Conservation (phyloP, 768 basidiomycete genomes). For the Tephrocybe sp. region DNA sequence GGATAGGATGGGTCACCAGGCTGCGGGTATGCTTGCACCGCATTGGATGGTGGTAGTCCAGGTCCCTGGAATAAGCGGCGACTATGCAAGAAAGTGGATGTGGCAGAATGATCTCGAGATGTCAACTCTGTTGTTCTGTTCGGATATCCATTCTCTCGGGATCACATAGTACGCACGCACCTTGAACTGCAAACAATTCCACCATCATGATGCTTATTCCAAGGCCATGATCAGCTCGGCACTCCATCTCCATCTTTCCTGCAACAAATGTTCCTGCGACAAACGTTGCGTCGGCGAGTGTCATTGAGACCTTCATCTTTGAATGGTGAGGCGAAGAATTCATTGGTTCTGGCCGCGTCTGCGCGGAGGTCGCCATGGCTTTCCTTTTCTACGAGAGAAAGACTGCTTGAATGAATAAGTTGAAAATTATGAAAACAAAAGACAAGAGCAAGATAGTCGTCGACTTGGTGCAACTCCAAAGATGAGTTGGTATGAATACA, state of each 20-base stretch:
- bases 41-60: slow-evolving; percentile 80
- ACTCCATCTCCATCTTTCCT: slow-evolving; percentile 82
- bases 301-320: slow-evolving; percentile 71
- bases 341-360: slow-evolving; percentile 59
- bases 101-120: slow-evolving; percentile 79
- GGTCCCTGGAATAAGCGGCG: slow-evolving; percentile 79
- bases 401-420: no score
- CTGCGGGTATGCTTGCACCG: slow-evolving; percentile 63
- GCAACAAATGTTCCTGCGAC: slow-evolving; percentile 66
- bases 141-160: no score
- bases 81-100: slow-evolving; percentile 71
- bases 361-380: slow-evolving; percentile 13
- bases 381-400: neutral
- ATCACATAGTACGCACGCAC: no score
- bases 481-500: slow-evolving; percentile 3
- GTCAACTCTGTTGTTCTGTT: slow-evolving; percentile 57
- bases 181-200: slow-evolving; percentile 75
- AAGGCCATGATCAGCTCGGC: slow-evolving; percentile 69
- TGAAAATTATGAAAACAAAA: slow-evolving; percentile 5
- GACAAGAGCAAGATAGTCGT: slow-evolving; percentile 2
- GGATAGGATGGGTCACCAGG: slow-evolving; percentile 64
- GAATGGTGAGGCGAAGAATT: slow-evolving; percentile 79
- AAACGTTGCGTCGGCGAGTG: slow-evolving; percentile 57
- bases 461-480: neutral
- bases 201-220: slow-evolving; percentile 78